phyloP scores from a whole-genome alignment of 108 stramenopile genomes.

The Cylindrotheca fusiformis region DNA sequence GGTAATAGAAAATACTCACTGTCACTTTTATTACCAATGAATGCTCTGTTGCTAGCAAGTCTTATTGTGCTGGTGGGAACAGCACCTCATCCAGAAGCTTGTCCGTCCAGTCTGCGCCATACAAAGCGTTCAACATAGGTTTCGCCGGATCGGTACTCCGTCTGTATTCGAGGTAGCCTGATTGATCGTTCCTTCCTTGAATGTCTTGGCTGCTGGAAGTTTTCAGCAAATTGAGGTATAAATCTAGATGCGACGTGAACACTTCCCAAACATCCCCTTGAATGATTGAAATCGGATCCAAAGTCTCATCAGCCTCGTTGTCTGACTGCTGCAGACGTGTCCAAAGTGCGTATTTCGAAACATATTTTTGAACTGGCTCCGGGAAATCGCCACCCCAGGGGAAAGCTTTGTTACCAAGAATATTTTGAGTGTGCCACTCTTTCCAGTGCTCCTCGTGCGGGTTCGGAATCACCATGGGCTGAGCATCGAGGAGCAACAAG shows the following conservation, averaged over 20 bases:
- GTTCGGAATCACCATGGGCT: slow-evolving; percentile 47
- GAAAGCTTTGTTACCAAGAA: slow-evolving; percentile 25
- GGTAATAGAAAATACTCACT: too few species aligned
- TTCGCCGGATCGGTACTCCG: slow-evolving; percentile 77
- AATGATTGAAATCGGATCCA: slow-evolving; percentile 37
- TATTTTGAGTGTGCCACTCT: slow-evolving; percentile 41
- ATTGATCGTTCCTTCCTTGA: slow-evolving; percentile 27
- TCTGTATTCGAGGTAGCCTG: slow-evolving; percentile 63
- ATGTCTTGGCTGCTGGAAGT: slow-evolving; percentile 7
- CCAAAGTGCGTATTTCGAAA: slow-evolving; percentile 78
- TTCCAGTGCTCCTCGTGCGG: slow-evolving; percentile 36
- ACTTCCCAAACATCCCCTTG: slow-evolving; percentile 48
- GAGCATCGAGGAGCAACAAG: slow-evolving; percentile 65
- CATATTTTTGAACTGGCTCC: slow-evolving; percentile 57
- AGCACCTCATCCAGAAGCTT: slow-evolving; percentile 58
- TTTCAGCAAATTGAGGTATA: slow-evolving; percentile 44
- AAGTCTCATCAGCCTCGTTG: slow-evolving; percentile 10
- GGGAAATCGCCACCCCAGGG: slow-evolving; percentile 85
- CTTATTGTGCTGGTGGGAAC: too few species aligned
- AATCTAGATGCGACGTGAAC: slow-evolving; percentile 62
- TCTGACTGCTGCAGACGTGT: slow-evolving; percentile 37
- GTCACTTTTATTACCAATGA: too few species aligned
- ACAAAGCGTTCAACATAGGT: slow-evolving; percentile 79
- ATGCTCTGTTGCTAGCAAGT: too few species aligned
- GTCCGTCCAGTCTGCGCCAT: slow-evolving; percentile 75